These are phyloP conservation scores for Crithidia fasciculata DNA, from an alignment of 208 protist genomes.

Conservation along the genomic window DNA sequence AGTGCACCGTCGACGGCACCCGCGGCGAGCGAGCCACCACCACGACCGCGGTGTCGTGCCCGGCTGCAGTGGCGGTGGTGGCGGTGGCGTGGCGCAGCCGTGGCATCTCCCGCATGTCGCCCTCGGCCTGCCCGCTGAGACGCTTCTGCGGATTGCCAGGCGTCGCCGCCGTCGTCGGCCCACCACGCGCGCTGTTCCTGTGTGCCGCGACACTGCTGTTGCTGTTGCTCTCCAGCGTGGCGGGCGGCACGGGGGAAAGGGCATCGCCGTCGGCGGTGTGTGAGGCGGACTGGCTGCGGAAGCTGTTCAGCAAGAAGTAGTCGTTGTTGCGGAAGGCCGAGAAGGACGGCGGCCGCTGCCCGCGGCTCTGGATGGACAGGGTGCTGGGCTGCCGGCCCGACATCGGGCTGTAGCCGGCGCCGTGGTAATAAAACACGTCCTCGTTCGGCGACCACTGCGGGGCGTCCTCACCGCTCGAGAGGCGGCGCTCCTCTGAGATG, in stretches of 20 bases:
- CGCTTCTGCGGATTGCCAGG: constrained; percentile 5
- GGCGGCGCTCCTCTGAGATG: background rate
- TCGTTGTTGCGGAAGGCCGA: constrained; percentile 17
- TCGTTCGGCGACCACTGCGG: constrained; percentile 19
- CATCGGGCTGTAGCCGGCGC: constrained; percentile 18
- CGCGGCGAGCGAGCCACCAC: constrained; percentile 6
- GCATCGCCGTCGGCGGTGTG: background rate
- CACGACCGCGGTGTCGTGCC: background rate
- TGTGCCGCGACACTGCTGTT: background rate
- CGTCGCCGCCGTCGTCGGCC: background rate
- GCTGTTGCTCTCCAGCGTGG: constrained; percentile 1
- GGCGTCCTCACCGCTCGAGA: background rate
- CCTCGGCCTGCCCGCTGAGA: background rate
- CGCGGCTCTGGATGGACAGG: background rate
- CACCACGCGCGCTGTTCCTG: background rate
- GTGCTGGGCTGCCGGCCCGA: constrained; percentile 1
- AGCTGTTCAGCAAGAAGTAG: constrained; percentile 26
- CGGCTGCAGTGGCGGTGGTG: background rate
- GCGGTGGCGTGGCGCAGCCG: too few species aligned
- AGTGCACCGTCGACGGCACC: background rate
- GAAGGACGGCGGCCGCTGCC: background rate
- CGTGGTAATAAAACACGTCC: constrained; percentile 5
- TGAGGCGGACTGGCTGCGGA: constrained; percentile 5
- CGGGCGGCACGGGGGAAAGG: background rate
- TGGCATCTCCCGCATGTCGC: background rate